A percentile compares a stretch with the other conserved stretches of the same genome.
phyloP scores from a whole-genome alignment of 1,139 yeast species.

The Geotrichum carabidarum region DNA sequence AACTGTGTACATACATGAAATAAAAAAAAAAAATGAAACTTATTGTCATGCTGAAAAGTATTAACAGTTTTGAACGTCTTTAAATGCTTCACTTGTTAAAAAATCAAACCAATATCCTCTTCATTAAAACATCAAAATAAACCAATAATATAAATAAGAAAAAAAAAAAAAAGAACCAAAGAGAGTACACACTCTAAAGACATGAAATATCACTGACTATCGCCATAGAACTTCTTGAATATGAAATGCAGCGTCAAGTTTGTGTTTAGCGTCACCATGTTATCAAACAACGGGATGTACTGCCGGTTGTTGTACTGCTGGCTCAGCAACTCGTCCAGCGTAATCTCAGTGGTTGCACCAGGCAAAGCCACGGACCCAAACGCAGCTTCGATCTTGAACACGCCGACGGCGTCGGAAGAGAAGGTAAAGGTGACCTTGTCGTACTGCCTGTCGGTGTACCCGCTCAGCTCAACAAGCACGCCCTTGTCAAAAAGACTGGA shows the following conservation, averaged over 20 bases:
- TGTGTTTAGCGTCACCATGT: slow-evolving; percentile 61
- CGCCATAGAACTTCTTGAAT: slow-evolving; percentile 64
- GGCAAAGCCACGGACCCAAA: slow-evolving; percentile 45
- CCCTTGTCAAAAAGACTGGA: slow-evolving; percentile 72
- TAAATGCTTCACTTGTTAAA: neutral
- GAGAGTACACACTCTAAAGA: neutral
- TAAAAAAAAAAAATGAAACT: neutral
- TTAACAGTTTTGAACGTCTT: no score
- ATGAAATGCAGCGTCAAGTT: slow-evolving; percentile 61
- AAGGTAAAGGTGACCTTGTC: slow-evolving; percentile 72
- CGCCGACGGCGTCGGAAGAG: slow-evolving; percentile 69
- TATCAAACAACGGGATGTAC: slow-evolving; percentile 54
- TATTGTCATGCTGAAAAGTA: no score
- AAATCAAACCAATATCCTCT: neutral
- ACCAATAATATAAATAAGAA: slow-evolving; percentile 1
- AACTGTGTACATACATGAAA: neutral
- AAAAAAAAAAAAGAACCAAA: neutral
- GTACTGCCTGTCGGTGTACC: slow-evolving; percentile 46
- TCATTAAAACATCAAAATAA: neutral
- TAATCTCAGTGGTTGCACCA: slow-evolving; percentile 51
- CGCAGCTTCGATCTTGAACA: slow-evolving; percentile 63
- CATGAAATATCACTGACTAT: slow-evolving; percentile 15
- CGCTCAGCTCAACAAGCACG: slow-evolving; percentile 53
- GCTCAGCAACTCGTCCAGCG: slow-evolving; percentile 64
- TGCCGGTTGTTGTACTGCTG: slow-evolving; percentile 54